Base-by-base conservation (phyloP, 495 filamentous ascomycete species). In the Neurospora tetraspora region DNA sequence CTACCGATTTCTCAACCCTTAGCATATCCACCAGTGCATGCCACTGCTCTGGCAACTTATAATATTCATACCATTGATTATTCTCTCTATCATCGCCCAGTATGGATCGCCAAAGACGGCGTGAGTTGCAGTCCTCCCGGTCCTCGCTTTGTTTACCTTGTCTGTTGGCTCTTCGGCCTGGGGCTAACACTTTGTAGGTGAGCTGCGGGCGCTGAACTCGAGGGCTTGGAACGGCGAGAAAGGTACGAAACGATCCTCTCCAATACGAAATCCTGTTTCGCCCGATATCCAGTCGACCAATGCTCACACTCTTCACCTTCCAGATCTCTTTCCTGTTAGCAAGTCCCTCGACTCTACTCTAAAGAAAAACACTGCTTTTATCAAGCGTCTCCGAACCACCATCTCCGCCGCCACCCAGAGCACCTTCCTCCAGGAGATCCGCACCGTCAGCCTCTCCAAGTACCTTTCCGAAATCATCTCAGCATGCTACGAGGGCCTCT, bases 341-440 rank as follows among this genome's bases (percentile, higher is more conserved):
- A 86, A 88, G 72, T 92, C 93, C 36, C 91, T 99, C 74, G 96
- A 99, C 81, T 97, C 96, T 20, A 95, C 94, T 39, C 87, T 99
- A 77, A 98, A 97, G 86, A 99, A 98, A 83, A 99, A 99, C 78
- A 99, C 96, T 14, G 94, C 95, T 72, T 98, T 98, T 81, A 99
- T 99, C 80, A 98, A 97, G 82, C 92, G 96, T 70, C 86, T 98
- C 40, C 93, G 96, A 42, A 97, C 96, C 37, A 92, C 94, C 47
- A 91, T 98, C 73, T 94, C 89, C 72, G 84, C 92, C 69, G 86
- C 93, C 69, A 91, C 91, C 61, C 87, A 93, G 47, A 85, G 88
- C 70, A 94, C 93, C 72, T 96, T 98, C 81, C 81, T 98, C 47
- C 90, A 96, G 79, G 96, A 99, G 77, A 93, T 97, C 76, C 91